Base-by-base conservation (phyloP, 148 eudicot species). In the Hydrangea macrophylla region DNA sequence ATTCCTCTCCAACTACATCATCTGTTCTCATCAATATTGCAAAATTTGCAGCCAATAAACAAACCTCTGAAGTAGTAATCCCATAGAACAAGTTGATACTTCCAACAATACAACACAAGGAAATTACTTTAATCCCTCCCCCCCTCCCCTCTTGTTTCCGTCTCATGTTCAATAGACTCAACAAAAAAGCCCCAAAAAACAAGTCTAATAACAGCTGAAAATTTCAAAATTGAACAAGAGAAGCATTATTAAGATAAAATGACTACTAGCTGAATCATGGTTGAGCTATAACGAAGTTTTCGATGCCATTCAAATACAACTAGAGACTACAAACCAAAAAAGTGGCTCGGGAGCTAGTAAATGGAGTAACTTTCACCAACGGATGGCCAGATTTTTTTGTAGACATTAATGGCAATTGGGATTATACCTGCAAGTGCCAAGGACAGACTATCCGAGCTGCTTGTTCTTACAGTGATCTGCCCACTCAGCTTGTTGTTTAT, bases 401-500 rank as follows among this genome's bases (percentile, higher is more conserved):
- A 94, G 40, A 91, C 78, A 48, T 91, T 73, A 27, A 85, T 28
- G 9, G 69, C 88, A 28, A 88, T 78, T 0, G 99, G 97, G 31
- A 94, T 37, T 45, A 94, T 78, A 23, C 88, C 93, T 15, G 88
- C 84, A 33, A 88, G 85, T 2, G 96, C 96, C 9, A 94, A 79
- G 36, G 84, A 74, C 18, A 87, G 78, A 79, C 85, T 84, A 39
- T 94, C 99, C 3, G 99, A 90, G 70, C 88, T 90, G 86, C 97
- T 94, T 24, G 96, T 94, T 78, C 80, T 83, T 74, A 87, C 86
- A 2, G 88, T 83, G 32, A 94, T 74, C 88, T 91, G 92, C 30
- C 99, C 99, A 65, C 88, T 94, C n/a, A 80, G 76, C 84, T 94
- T 94, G 72, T 90, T 94, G 76, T 94, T 94, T 55, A 94, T 76